Conservation (phyloP, 257 asterid genomes). For the Gentiana straminea region DNA sequence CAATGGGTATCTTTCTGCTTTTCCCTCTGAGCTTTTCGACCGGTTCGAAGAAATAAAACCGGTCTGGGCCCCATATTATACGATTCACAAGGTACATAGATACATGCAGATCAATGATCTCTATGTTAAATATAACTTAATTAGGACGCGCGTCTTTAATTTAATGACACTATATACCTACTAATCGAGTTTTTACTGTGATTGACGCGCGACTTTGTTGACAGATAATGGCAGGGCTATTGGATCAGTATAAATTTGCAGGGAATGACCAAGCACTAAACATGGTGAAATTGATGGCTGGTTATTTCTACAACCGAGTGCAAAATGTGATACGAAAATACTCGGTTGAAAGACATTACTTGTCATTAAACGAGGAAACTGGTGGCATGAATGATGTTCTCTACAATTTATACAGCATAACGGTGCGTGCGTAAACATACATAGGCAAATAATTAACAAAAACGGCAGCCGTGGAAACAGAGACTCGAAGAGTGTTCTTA, state of each 20-base stretch:
- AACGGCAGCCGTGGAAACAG: too few relatives aligned
- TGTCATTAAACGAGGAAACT: constrained; percentile 65
- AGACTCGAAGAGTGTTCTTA: too few relatives aligned
- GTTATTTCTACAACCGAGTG: constrained; percentile 74
- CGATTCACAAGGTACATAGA: constrained; percentile 67
- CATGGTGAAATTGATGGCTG: constrained; percentile 55
- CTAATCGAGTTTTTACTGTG: too few relatives aligned
- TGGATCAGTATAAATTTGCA: constrained; percentile 65
- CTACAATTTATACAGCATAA: constrained; percentile 50
- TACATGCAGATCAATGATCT: not conserved
- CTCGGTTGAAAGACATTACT: constrained; percentile 66
- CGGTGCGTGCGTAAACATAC: constrained; percentile 30
- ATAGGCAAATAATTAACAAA: too few relatives aligned
- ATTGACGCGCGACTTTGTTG: not conserved
- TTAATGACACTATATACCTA: not conserved
- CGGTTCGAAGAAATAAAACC: constrained; percentile 53
- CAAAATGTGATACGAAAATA: constrained; percentile 51
- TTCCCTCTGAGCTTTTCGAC: constrained; percentile 61
- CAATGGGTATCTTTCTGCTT: constrained; percentile 82
- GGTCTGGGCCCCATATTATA: constrained; percentile 97
- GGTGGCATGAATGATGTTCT: constrained; percentile 98
- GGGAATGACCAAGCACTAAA: constrained; percentile 54
- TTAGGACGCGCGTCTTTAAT: not conserved
- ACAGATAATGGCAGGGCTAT: constrained; percentile 80
- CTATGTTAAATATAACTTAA: not conserved